Evolutionary conservation across 2,329 filamentous ascomycete species (phyloP), one percentile per base, ranked within the genome.

Genomic region (Raffaelea arxii): DNA sequence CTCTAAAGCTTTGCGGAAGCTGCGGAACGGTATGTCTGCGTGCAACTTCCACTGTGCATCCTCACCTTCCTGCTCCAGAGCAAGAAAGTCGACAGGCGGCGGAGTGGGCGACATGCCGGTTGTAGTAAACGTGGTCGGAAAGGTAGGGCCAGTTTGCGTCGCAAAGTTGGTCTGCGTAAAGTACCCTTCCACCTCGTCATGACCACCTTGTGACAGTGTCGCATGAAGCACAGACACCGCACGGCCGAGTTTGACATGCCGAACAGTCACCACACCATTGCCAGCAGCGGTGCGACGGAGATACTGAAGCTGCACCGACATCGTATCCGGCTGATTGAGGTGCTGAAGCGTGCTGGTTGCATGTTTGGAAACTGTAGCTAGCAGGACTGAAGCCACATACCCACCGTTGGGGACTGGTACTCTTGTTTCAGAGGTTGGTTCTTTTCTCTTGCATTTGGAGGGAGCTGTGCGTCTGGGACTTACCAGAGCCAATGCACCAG

Each of bases 381-480:
- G 68, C 64, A 2, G n/a, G n/a, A n/a, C n/a, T n/a, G n/a, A n/a
- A n/a, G n/a, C n/a, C n/a, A 70, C 62, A 47, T 71, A 73, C 36
- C 70, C 69, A 49, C 70, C 69, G 47, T 73, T 68, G 3, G 69
- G 69, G 14, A 72, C 35, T 47, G 32, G 18, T 5, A 19, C n/a
- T n/a, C n/a, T n/a, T n/a, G n/a, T n/a, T n/a, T n/a, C n/a, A n/a
- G 7, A 4, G 6, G 32, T 36, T 18, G 19, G 32, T 18, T 18
- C 4, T 16, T 36, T 18, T 36, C 6, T 36, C 12, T 36, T 36
- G 6, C 16, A 32, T 32, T 9, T 32, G 27, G 9, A 32, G 27
- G 27, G 9, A 16, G 27, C 9, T 32, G 27, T 16, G 9, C 27
- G 16, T 32, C 27, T 32, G 7, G 2, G 22, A 19, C 35, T 22